These are phyloP conservation scores for Apiotrichum akiyoshidainum DNA, from an alignment of 1,284 basidiomycete species.

Conservation along the genomic window DNA sequence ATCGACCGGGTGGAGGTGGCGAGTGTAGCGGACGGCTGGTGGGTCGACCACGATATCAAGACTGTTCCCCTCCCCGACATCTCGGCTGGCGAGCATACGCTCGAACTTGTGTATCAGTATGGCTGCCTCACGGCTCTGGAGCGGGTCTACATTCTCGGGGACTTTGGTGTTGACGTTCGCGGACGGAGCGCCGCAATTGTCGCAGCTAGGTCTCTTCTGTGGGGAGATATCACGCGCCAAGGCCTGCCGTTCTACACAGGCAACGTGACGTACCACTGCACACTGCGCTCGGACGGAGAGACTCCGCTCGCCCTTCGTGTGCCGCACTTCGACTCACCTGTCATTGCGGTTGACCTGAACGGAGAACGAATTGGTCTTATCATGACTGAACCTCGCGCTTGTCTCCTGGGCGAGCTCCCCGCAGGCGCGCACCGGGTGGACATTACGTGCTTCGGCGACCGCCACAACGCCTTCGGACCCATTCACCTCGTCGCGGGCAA, in stretches of 20 bases:
- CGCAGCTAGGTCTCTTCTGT: conserved; percentile 13
- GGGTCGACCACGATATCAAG: conserved; percentile 31
- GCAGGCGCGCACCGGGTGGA: conserved; percentile 21
- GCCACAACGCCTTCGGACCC: conserved; percentile 31
- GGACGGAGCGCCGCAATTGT: conserved; percentile 23
- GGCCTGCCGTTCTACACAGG: conserved; percentile 35
- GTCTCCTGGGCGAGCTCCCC: conserved; percentile 15
- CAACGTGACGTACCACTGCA: conserved; percentile 29
- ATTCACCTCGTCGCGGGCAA: conserved; percentile 28
- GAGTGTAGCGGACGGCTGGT: conserved; percentile 24
- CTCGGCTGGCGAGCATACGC: conserved; percentile 18
- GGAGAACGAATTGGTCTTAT: conserved; percentile 10
- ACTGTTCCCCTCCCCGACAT: conserved; percentile 23
- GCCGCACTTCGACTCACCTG: conserved; percentile 26
- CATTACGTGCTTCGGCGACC: conserved; percentile 29
- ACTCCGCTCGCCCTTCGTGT: conserved; percentile 18
- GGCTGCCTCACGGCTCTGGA: conserved; percentile 28
- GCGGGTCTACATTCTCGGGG: conserved; percentile 30
- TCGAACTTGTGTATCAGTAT: conserved; percentile 25
- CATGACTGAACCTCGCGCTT: conserved; percentile 23
- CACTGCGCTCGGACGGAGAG: conserved; percentile 10
- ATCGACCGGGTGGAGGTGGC: conserved; percentile 22
- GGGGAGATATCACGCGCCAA: conserved; percentile 31
- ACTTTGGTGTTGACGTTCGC: conserved; percentile 29
- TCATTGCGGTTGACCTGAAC: conserved; percentile 24